These are phyloP conservation scores for Adansonia madagascariensis DNA, from an alignment of 441 rosid genomes.

Conservation along the genomic window DNA sequence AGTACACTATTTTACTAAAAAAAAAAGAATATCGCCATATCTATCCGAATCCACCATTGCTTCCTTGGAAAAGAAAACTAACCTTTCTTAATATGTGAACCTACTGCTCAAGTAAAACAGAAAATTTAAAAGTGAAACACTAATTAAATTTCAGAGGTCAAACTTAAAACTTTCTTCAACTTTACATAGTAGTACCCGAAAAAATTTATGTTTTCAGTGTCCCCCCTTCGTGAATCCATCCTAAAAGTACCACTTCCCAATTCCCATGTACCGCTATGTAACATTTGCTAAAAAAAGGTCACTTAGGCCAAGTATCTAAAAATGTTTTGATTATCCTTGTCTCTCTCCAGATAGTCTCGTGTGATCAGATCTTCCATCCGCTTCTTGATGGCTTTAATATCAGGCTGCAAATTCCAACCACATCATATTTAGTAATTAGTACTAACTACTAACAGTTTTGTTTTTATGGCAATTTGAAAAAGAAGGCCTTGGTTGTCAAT, in stretches of 20 bases:
- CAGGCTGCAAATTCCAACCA: conserved; percentile 66
- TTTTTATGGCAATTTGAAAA: too few species aligned
- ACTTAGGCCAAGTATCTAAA: conserved; percentile 72
- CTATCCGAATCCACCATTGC: background rate
- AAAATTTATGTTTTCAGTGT: background rate
- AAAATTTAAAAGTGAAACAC: background rate
- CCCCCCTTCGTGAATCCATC: too few species aligned
- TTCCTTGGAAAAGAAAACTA: background rate
- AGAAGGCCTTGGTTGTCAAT: too few species aligned
- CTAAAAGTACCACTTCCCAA: background rate
- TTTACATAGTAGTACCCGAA: background rate
- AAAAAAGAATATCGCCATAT: too few species aligned
- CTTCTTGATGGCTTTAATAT: conserved; percentile 92
- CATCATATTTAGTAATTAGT: background rate
- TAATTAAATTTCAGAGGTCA: background rate
- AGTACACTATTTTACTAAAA: too few species aligned
- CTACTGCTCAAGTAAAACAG: background rate
- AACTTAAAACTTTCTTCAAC: background rate
- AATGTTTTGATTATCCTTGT: conserved; percentile 60
- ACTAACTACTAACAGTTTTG: too few species aligned
- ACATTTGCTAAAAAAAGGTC: background rate
- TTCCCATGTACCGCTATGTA: background rate
- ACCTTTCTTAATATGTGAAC: background rate
- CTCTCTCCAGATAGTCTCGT: conserved; percentile 83
- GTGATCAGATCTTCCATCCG: conserved; percentile 90